Conservation (phyloP, 2,329 filamentous ascomycete genomes). For the Emericellopsis cladophorae region DNA sequence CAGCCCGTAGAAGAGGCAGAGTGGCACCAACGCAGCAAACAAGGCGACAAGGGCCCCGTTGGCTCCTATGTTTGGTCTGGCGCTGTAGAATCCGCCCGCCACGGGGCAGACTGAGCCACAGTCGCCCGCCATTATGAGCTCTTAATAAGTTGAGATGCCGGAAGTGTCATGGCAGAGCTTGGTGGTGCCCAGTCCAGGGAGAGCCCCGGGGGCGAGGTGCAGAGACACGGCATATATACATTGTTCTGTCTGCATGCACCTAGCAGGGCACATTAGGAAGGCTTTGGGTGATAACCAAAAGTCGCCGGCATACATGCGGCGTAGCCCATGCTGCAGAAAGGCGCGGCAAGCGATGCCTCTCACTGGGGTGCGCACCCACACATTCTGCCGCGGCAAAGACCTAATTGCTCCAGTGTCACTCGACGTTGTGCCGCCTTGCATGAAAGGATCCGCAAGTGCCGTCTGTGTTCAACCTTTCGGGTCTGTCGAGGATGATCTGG, state of each 20-base stretch:
- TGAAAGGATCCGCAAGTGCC: conserved; percentile 1
- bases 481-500: background rate
- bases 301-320: no score
- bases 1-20: conserved; percentile 22
- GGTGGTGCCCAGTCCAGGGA: background rate
- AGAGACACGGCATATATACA: no score
- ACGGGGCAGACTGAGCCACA: conserved; percentile 23
- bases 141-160: background rate
- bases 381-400: background rate
- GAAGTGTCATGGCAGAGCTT: background rate
- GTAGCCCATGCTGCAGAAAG: background rate
- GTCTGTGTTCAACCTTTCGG: background rate
- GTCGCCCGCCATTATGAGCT: conserved; percentile 18
- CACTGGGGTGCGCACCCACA: background rate
- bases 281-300: no score
- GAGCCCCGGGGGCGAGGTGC: no score
- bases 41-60: conserved; percentile 25
- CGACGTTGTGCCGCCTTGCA: conserved; percentile 5
- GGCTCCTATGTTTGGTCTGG: conserved; percentile 21
- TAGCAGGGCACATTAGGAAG: no score
- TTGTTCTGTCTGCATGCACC: background rate
- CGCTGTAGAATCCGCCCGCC: conserved; percentile 21
- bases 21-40: conserved; percentile 25
- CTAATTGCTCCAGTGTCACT: conserved; percentile 2
- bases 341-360: background rate